Evolutionary conservation across 371 early-diverging fungal genomes (phyloP).

Genomic region (Massospora cicadina): DNA sequence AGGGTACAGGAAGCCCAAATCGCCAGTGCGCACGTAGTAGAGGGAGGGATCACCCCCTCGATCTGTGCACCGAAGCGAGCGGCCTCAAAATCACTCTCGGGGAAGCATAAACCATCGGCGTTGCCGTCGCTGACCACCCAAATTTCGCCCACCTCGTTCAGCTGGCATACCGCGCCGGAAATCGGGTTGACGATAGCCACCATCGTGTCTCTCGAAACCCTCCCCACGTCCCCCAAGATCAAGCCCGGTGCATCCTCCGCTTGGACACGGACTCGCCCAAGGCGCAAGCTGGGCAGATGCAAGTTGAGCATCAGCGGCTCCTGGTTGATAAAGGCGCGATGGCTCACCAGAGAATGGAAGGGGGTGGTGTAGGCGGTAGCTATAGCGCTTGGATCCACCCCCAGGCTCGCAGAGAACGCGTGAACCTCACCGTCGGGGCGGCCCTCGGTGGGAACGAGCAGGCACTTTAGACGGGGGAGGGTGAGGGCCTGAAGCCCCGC

Average conservation of each 20-base stretch:
- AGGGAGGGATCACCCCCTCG: conserved; percentile 36
- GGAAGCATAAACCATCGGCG: conserved; percentile 14
- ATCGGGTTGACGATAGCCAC: conserved; percentile 70
- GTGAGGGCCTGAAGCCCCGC: conserved; percentile 22
- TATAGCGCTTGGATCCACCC: neutral
- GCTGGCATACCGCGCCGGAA: conserved; percentile 37
- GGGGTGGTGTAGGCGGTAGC: conserved; percentile 3
- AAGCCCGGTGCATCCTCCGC: neutral
- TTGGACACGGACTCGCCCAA: neutral
- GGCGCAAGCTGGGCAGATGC: conserved; percentile 3
- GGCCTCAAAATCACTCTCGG: conserved; percentile 13
- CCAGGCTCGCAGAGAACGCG: neutral
- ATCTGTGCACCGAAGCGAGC: conserved; percentile 27
- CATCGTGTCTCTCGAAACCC: conserved; percentile 48
- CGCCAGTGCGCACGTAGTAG: conserved; percentile 64
- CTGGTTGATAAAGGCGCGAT: neutral
- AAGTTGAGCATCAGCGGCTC: conserved; percentile 1
- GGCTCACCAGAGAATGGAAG: conserved; percentile 6
- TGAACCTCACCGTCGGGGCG: conserved; percentile 26
- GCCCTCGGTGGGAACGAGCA: conserved; percentile 49
- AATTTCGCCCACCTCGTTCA: conserved; percentile 66
- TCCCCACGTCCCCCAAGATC: neutral
- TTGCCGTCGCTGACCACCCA: conserved; percentile 64
- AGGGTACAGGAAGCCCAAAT: conserved; percentile 70
- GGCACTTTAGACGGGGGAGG: conserved; percentile 39